Base-by-base conservation (phyloP, 1,139 yeast species). In the Groenewaldozyma sp. region DNA sequence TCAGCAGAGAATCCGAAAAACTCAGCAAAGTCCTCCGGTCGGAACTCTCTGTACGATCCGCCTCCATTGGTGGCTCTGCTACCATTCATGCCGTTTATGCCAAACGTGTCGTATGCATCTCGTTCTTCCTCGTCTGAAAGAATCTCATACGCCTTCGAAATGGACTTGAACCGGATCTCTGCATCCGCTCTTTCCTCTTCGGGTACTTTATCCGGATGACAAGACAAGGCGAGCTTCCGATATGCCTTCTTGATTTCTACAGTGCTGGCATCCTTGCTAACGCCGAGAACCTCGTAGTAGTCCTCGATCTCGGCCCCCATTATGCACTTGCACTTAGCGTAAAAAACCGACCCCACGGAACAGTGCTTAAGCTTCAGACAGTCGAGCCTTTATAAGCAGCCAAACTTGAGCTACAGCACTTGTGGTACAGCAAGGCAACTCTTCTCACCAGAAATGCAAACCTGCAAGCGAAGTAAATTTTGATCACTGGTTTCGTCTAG, bases 151-250 rank as follows among this genome's bases (percentile, higher is more conserved):
- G 94, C 94, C 43, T 78, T 81, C 11, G 78, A 71, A 40, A 84
- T 72, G 52, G 78, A 84, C 59, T 83, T 84, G 60, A 84, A 84
- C 56, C 71, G 74, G 45, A 72, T 63, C 55, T 83, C 94, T 1
- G 88, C 82, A 29, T 64, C 74, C 20, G 68, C 78, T 40, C 93
- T 70, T 42, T 74, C 75, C 1, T 60, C 56, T 47, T 78, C 87
- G 0, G 73, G 60, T 1, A 74, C 88, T 57, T 84, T 84, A 56
- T 84, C 95, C 0, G 95, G 95, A 57, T 84, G 95, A 54, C 76
- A 73, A 42, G 67, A 65, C 39, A 84, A 67, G 10, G 94, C 94
- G 41, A 80, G 68, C 48, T 74, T 77, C 47, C 87, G 70, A 61
- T 82, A 84, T 1, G 94, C 91, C 59, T 73, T 76, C 50, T 80